Evolutionary conservation across 1,139 yeast species (phyloP), one percentile per base, ranked within the genome.

Genomic region (Saccharomycopsis crataegensis): DNA sequence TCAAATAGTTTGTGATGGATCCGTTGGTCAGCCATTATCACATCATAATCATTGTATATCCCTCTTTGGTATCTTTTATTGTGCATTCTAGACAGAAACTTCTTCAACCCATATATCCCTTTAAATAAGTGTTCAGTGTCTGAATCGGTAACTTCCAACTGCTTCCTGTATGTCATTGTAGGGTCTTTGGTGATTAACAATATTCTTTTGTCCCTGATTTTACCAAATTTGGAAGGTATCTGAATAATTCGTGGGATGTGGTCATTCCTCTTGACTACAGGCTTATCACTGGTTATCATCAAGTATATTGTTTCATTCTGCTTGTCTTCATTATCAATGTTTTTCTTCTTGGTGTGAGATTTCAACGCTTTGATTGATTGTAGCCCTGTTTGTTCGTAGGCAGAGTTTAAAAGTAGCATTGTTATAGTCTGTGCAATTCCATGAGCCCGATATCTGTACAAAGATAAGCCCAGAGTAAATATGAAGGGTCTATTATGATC

Each of bases 111-210:
- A 41, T 78, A 70, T 17, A 84, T 76, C 47, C 80, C 80, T 54
- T 77, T 75, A 64, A 84, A 83, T 22, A 70, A 59, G 56, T 83
- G 85, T 57, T 80, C 81, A 0, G 87, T 80, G 0, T 78, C 75
- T 0, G 79, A 69, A 43, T 74, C 79, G 56, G 76, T 75, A 51
- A 67, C 70, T 8, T 74, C 69, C 14, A 82, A 67, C 2, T 69
- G 71, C 8, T 70, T 70, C 48, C 83, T 73, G 61, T 80, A 84
- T 1, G 75, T 70, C 1, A 76, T 72, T 1, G 83, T 76, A 1
- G 90, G 89, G 62, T 84, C 90, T 60, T 83, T 84, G 6, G 90
- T 82, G 12, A 86, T 74, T 38, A 86, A 69, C 8, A 85, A 65
- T 4, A 85, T 76, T 37, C 80, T 71, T 55, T 77, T 70, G 37